phyloP scores from a whole-genome alignment of 768 basidiomycete genomes.

The Termitomyces eurrhizus region DNA sequence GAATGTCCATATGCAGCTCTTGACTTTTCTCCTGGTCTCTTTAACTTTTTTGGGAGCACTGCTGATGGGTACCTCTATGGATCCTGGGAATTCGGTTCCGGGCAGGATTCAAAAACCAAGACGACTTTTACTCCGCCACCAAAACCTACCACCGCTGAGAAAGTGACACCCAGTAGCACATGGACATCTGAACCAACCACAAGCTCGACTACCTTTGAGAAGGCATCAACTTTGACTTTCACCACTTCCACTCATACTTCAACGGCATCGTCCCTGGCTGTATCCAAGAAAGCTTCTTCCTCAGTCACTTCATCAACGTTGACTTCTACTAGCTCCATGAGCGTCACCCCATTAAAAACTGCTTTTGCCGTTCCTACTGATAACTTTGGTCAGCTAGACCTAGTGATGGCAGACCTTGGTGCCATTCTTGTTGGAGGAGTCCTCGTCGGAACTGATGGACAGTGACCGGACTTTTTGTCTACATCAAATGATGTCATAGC shows the following conservation, averaged over 20 bases:
- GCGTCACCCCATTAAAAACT: slow-evolving; percentile 8
- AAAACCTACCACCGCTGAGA: slow-evolving; percentile 17
- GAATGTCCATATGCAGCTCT: slow-evolving; percentile 48
- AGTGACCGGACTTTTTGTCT: slow-evolving; percentile 1
- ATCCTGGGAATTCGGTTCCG: slow-evolving; percentile 36
- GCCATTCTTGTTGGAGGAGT: slow-evolving; percentile 12
- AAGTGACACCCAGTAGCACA: slow-evolving; percentile 16
- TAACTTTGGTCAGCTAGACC: slow-evolving; percentile 13
- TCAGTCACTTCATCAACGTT: not conserved
- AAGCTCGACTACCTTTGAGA: slow-evolving; percentile 9
- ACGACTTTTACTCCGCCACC: slow-evolving; percentile 15
- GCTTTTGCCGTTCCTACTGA: slow-evolving; percentile 10
- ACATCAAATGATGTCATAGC: not conserved
- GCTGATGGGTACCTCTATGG: slow-evolving; percentile 41
- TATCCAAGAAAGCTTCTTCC: slow-evolving; percentile 1
- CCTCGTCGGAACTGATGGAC: not conserved
- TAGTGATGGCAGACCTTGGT: slow-evolving; percentile 13
- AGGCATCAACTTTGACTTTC: slow-evolving; percentile 7
- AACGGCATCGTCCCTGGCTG: slow-evolving; percentile 4
- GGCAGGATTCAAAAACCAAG: slow-evolving; percentile 5
- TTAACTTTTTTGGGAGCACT: slow-evolving; percentile 38
- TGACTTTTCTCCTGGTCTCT: slow-evolving; percentile 49
- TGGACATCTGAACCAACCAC: slow-evolving; percentile 12
- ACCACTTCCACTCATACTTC: slow-evolving; percentile 6
- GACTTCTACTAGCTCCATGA: not conserved